These are phyloP conservation scores for Hanseniaspora lindneri DNA, from an alignment of 805 yeast species.

Conservation along the genomic window DNA sequence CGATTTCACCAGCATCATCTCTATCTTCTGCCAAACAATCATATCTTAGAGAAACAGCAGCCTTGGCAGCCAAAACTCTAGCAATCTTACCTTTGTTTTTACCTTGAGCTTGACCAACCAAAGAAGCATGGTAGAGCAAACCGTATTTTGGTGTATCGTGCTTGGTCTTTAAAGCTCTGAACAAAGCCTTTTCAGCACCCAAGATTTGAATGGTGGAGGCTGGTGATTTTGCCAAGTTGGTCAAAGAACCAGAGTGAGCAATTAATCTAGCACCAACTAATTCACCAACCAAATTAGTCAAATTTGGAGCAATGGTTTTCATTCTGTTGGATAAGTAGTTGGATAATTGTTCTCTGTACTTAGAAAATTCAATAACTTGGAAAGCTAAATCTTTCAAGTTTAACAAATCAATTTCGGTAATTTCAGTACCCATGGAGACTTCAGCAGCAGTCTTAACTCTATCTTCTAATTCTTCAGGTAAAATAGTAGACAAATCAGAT, in stretches of 20 bases:
- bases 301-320: conserved; percentile 98
- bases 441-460: conserved; percentile 94
- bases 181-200: conserved; percentile 98
- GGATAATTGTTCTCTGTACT: conserved; percentile 90
- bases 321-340: conserved; percentile 85
- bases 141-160: conserved; percentile 99
- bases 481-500: conserved; percentile 76
- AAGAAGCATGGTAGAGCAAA: conserved; percentile 87
- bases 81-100: conserved; percentile 98
- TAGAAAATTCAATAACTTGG: conserved; percentile 90
- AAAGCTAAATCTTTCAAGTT: conserved; percentile 87
- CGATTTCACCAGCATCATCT: conserved; percentile 89
- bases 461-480: conserved; percentile 88
- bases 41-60: conserved; percentile 91
- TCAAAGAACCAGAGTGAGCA: conserved; percentile 91
- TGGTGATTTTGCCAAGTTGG: conserved; percentile 93
- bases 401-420: conserved; percentile 76
- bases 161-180: conserved; percentile 96
- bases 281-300: conserved; percentile 92
- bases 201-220: conserved; percentile 96
- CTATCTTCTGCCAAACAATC: conserved; percentile 96
- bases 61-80: conserved; percentile 95
- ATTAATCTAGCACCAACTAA: conserved; percentile 96
- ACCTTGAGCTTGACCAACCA: conserved; percentile 96
- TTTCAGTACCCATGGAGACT: conserved; percentile 98